Evolutionary conservation across 2,329 filamentous ascomycete species (phyloP).

Genomic region (Alternaria arbusti): DNA sequence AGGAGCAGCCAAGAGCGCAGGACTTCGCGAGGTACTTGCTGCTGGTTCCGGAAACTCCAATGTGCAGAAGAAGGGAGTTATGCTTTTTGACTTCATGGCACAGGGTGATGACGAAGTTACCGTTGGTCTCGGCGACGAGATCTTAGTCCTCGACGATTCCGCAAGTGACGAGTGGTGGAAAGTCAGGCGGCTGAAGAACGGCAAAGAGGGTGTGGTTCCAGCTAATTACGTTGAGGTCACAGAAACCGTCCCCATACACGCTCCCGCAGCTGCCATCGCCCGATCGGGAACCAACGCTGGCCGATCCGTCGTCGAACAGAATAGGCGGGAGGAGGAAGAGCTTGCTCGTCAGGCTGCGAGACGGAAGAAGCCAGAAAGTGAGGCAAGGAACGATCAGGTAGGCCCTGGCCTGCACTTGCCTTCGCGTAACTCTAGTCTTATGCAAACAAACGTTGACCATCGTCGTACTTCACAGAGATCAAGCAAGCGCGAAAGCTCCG

Average conservation of each 20-base stretch:
- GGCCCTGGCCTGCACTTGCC: slow-evolving; percentile 77
- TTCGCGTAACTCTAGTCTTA: slow-evolving; percentile 79
- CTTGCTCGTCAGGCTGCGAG: slow-evolving; percentile 80
- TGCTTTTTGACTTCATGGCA: slow-evolving; percentile 95
- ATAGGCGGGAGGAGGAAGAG: slow-evolving; percentile 78
- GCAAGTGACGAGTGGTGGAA: slow-evolving; percentile 99
- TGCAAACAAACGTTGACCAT: slow-evolving; percentile 70
- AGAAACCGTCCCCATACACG: slow-evolving; percentile 64
- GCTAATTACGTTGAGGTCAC: slow-evolving; percentile 94
- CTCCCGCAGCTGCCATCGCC: slow-evolving; percentile 55
- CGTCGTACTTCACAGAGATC: slow-evolving; percentile 73
- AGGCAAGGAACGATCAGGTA: slow-evolving; percentile 70
- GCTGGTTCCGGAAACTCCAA: slow-evolving; percentile 69
- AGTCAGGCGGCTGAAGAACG: slow-evolving; percentile 86
- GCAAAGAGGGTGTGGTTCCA: slow-evolving; percentile 93
- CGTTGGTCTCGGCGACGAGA: slow-evolving; percentile 87
- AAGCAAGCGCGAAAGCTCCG: slow-evolving; percentile 71
- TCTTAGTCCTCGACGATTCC: slow-evolving; percentile 84
- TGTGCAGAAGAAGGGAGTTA: slow-evolving; percentile 78
- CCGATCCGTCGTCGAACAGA: slow-evolving; percentile 77
- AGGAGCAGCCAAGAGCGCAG: slow-evolving; percentile 82
- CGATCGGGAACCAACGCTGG: slow-evolving; percentile 65
- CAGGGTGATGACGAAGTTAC: slow-evolving; percentile 97
- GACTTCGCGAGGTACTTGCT: slow-evolving; percentile 82
- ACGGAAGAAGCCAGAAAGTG: slow-evolving; percentile 62